These are phyloP conservation scores for Venturia carpophila DNA, from an alignment of 2,329 filamentous ascomycete species.

Conservation along the genomic window DNA sequence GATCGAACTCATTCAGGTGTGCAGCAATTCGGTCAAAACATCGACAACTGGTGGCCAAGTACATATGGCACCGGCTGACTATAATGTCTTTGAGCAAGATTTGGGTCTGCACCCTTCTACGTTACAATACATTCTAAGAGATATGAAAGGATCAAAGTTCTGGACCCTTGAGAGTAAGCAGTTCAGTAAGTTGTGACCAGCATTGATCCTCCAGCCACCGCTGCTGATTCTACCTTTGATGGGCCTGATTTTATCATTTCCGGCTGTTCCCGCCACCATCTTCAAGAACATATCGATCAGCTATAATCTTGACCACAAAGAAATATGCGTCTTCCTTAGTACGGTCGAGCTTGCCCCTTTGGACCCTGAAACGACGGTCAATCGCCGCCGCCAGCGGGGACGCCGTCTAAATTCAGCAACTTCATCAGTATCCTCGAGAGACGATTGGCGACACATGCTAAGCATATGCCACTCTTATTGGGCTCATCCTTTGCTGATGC, in stretches of 20 bases:
- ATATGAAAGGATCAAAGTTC: background rate
- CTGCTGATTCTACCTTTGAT: background rate
- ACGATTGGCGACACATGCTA: background rate
- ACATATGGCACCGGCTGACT: background rate
- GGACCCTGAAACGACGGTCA: background rate
- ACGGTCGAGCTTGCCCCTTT: background rate
- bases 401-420: too few species aligned
- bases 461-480: background rate
- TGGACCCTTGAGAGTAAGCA: background rate
- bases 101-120: background rate
- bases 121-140: background rate
- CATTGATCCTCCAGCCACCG: background rate
- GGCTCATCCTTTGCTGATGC: background rate
- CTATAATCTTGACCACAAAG: background rate
- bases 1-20: background rate
- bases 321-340: background rate
- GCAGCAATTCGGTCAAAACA: background rate
- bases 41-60: background rate
- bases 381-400: too few species aligned
- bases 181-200: background rate
- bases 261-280: background rate
- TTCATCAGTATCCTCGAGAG: background rate
- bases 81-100: background rate
- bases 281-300: background rate
- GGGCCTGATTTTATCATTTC: conserved; percentile 3